Conservation (phyloP, 1,139 yeast species). For the Diutina pseudorugosa region DNA sequence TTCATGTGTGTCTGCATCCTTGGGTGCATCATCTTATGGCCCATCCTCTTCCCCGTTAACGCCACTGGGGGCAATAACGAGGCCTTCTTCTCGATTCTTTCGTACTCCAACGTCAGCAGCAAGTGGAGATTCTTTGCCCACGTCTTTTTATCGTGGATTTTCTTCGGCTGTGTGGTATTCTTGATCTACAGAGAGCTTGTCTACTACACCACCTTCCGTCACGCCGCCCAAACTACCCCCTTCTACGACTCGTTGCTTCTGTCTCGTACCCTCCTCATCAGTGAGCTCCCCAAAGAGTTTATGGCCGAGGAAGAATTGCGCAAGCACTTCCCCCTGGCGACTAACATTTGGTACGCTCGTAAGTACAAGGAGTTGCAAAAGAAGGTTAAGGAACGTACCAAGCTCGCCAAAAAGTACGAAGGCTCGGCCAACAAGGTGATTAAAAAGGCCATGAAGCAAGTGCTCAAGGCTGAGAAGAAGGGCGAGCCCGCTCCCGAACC, state of each 20-base stretch:
- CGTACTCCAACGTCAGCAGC: slow-evolving; percentile 52
- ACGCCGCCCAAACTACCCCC: slow-evolving; percentile 59
- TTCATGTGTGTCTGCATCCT: slow-evolving; percentile 44
- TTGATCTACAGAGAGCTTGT: slow-evolving; percentile 61
- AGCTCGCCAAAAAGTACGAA: slow-evolving; percentile 46
- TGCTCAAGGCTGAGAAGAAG: slow-evolving; percentile 46
- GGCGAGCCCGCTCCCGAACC: slow-evolving; percentile 41
- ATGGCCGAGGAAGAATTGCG: slow-evolving; percentile 41
- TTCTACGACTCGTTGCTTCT: slow-evolving; percentile 53
- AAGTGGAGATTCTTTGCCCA: slow-evolving; percentile 59
- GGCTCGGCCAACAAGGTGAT: slow-evolving; percentile 43
- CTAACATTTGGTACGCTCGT: slow-evolving; percentile 51
- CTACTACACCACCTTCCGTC: slow-evolving; percentile 55
- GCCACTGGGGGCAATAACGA: slow-evolving; percentile 62
- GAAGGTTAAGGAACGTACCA: slow-evolving; percentile 42
- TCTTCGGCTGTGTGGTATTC: slow-evolving; percentile 46
- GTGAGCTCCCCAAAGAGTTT: slow-evolving; percentile 43
- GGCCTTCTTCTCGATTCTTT: slow-evolving; percentile 36
- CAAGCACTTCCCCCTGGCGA: slow-evolving; percentile 47
- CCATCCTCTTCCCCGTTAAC: slow-evolving; percentile 76
- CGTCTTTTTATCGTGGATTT: slow-evolving; percentile 58
- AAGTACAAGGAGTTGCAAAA: slow-evolving; percentile 41
- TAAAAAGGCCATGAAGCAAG: slow-evolving; percentile 42
- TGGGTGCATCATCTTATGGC: slow-evolving; percentile 60
- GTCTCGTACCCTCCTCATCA: slow-evolving; percentile 55